phyloP scores from a whole-genome alignment of 768 basidiomycete genomes.

The Hypholoma fasciculare region DNA sequence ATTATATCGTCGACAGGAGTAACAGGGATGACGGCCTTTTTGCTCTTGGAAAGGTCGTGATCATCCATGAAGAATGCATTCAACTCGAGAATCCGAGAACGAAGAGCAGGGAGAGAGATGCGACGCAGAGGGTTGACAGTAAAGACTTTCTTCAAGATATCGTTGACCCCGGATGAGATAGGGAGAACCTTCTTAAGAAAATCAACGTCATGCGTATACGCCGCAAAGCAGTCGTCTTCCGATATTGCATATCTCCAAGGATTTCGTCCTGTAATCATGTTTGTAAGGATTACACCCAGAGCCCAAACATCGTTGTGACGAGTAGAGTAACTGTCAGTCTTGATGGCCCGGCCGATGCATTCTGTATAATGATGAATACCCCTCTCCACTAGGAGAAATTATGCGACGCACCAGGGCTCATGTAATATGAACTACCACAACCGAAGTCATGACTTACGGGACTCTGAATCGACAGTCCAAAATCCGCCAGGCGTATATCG shows the following conservation, averaged over 20 bases:
- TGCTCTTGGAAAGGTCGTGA: slow-evolving; percentile 35
- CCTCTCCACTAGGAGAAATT: background rate
- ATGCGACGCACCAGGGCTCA: slow-evolving; percentile 62
- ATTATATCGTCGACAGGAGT: background rate
- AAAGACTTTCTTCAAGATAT: slow-evolving; percentile 73
- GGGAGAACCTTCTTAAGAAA: slow-evolving; percentile 71
- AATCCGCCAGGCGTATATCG: slow-evolving; percentile 69
- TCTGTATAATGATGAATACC: slow-evolving; percentile 35
- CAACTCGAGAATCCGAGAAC: slow-evolving; percentile 51
- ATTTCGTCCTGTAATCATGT: slow-evolving; percentile 76
- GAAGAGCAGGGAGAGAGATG: slow-evolving; percentile 62
- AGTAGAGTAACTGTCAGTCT: slow-evolving; percentile 54
- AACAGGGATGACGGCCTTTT: background rate
- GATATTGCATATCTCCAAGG: slow-evolving; percentile 75
- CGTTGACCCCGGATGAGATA: slow-evolving; percentile 66
- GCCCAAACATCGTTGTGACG: slow-evolving; percentile 73
- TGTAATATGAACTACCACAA: slow-evolving; percentile 63
- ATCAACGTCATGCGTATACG: slow-evolving; percentile 61
- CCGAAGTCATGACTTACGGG: slow-evolving; percentile 48
- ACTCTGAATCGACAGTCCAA: slow-evolving; percentile 64
- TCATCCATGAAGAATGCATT: slow-evolving; percentile 63
- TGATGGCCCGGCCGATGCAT: slow-evolving; percentile 47
- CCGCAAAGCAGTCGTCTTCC: slow-evolving; percentile 65
- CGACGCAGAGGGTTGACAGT: slow-evolving; percentile 60
- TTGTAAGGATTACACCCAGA: slow-evolving; percentile 78